A percentile compares a stretch with the other conserved stretches of the same genome.
Conservation (phyloP, 176 grass and related monocot genomes). For the Triticum monococcum region DNA sequence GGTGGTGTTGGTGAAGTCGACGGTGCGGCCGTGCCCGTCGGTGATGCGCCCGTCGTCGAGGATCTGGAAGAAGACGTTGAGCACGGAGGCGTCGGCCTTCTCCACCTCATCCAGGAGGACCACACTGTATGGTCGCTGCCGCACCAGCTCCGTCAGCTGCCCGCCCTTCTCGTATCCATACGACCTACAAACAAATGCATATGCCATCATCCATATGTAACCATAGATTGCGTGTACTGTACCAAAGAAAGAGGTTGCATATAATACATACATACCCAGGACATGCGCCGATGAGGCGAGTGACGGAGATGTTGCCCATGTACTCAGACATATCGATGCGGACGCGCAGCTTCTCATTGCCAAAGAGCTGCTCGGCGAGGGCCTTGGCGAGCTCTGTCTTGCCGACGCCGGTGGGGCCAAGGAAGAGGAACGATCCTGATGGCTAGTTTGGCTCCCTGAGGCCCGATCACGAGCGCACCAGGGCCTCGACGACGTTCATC, state of each 20-base stretch:
- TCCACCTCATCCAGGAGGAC: constrained; percentile 94
- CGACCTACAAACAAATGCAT: background rate
- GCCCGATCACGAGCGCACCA: constrained; percentile 78
- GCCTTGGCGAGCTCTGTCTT: constrained; percentile 97
- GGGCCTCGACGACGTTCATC: constrained; percentile 70
- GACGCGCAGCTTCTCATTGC: constrained; percentile 82
- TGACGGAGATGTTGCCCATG: constrained; percentile 78
- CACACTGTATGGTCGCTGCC: constrained; percentile 76
- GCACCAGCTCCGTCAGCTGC: constrained; percentile 76
- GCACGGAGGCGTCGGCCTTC: constrained; percentile 76
- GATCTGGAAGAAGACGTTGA: constrained; percentile 92
- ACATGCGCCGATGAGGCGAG: constrained; percentile 77
- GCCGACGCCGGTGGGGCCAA: constrained; percentile 87
- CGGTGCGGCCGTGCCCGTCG: constrained; percentile 74
- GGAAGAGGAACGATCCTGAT: constrained; percentile 85
- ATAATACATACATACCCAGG: constrained; percentile 67
- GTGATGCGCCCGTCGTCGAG: constrained; percentile 87
- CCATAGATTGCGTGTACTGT: too few relatives aligned
- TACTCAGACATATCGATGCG: constrained; percentile 97
- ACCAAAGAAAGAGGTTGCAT: background rate
- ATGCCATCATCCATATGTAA: background rate
- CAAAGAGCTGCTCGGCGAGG: constrained; percentile 86
- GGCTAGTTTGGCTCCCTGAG: constrained; percentile 81
- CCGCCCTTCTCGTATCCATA: constrained; percentile 86
- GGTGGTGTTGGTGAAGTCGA: constrained; percentile 90